Conservation (phyloP, 148 eudicot genomes). For the Chenopodium formosanum region DNA sequence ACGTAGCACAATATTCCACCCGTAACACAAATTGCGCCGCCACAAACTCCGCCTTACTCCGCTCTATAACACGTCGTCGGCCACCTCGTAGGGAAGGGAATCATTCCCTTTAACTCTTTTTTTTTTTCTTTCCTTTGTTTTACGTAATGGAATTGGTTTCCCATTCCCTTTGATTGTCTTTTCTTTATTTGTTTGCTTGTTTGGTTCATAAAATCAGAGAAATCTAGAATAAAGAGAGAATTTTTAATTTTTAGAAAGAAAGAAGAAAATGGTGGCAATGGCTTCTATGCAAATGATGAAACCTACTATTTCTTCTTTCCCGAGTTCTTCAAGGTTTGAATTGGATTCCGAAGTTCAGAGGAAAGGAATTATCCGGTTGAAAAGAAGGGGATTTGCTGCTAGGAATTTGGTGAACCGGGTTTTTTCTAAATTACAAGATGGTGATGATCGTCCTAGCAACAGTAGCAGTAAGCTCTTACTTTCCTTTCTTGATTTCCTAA, state of each 20-base stretch:
- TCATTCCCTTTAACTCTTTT: constrained; percentile 11
- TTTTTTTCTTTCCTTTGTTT: background rate
- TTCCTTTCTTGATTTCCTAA: background rate
- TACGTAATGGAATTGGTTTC: constrained; percentile 28
- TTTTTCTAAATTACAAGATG: constrained; percentile 49
- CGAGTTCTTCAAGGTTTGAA: constrained; percentile 27
- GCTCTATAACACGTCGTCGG: too few relatives aligned
- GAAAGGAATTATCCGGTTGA: constrained; percentile 29
- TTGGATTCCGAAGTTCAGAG: constrained; percentile 26
- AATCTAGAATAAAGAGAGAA: background rate
- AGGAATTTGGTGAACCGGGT: constrained; percentile 38
- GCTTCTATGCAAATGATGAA: constrained; percentile 53
- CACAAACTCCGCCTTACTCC: too few relatives aligned
- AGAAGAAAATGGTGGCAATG: constrained; percentile 27
- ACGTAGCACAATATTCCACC: background rate
- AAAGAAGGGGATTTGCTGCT: constrained; percentile 11
- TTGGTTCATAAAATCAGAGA: background rate
- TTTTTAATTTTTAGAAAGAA: too few relatives aligned
- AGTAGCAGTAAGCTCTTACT: constrained; percentile 33
- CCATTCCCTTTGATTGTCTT: background rate
- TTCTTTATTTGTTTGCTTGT: background rate
- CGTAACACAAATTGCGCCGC: background rate
- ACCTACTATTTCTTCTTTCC: constrained; percentile 35
- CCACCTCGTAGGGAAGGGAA: background rate
- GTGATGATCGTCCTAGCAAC: constrained; percentile 39